Evolutionary conservation across 768 basidiomycete genomes (phyloP), one percentile per base, ranked within the genome.

Genomic region (Hemileccinum impolitum): DNA sequence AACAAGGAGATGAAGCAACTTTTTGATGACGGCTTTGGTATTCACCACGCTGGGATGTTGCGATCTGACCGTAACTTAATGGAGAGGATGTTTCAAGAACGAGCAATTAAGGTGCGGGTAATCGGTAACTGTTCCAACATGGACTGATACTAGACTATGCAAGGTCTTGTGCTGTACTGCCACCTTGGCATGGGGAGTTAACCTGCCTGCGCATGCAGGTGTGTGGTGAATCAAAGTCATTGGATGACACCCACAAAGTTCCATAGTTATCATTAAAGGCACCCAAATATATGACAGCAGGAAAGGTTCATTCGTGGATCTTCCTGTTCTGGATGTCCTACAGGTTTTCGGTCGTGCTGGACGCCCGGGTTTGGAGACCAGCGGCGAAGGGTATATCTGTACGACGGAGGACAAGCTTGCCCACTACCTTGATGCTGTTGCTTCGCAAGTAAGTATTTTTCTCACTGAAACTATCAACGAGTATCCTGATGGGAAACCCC

Each of bases 101-200:
- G 82, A 61, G 87, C 81, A 9, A 93, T 97, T 68, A 99, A 98
- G 78, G 95, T 94, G 25, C 47, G 51, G 38, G 54, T 44, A 26
- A 41, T 39, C 13, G 13, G 2, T 15, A 18, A 15, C 44, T 31
- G 18, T 43, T 39, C 25, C 14, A 11, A 12, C 35, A 13, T 13
- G 15, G 32, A 1, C 42, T 53, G 18, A 60, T 43, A 9, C 11
- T n/a, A n/a, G n/a, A n/a, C n/a, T 13, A 3, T 40, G 8, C 19
- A 58, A 96, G 94, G 94, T 99, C 43, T 74, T 99, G 15, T 96
- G 92, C 68, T 99, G 96, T 73, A 99, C 96, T 2, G 92, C 96
- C 6, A 99, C 96, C 3, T 76, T 99, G 37, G 96, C 96, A 5
- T 99, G 96, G 96, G 96, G 96, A 70, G 96, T 99, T 57, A 99